These are phyloP conservation scores for Corrigiola litoralis DNA, from an alignment of 179 eudicot genomes.

Conservation along the genomic window DNA sequence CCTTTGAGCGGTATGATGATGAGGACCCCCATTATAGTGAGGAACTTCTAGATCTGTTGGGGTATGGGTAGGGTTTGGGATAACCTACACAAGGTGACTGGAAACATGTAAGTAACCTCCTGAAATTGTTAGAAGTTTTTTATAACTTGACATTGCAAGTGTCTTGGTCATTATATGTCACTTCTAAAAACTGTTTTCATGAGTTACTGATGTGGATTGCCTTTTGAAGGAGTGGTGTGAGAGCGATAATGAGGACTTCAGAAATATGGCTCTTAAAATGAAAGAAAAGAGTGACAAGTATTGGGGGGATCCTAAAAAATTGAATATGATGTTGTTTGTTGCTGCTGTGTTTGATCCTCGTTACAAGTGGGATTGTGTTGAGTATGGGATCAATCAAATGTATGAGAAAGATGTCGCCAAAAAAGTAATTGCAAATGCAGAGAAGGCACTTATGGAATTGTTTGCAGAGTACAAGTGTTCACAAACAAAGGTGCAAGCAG, in stretches of 20 bases:
- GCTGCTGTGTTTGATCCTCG: slow-evolving; percentile 5
- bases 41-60: too few relatives aligned
- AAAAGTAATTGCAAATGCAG: neutral
- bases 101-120: too few relatives aligned
- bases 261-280: slow-evolving; percentile 8
- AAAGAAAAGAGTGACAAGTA: slow-evolving; percentile 11
- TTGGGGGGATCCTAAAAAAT: slow-evolving; percentile 2
- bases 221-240: neutral
- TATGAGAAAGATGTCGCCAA: neutral
- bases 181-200: neutral
- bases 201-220: neutral
- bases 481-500: neutral
- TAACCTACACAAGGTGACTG: too few relatives aligned
- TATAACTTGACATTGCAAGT: neutral
- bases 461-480: slow-evolving; percentile 1
- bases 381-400: neutral
- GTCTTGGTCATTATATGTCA: neutral
- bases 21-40: neutral
- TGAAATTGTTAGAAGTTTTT: neutral
- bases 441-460: neutral
- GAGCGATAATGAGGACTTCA: neutral
- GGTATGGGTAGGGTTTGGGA: too few relatives aligned
- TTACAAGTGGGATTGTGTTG: neutral
- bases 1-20: neutral
- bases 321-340: slow-evolving; percentile 1